Conservation (phyloP, 1,284 basidiomycete genomes). For the Rhodotorula glutinis region DNA sequence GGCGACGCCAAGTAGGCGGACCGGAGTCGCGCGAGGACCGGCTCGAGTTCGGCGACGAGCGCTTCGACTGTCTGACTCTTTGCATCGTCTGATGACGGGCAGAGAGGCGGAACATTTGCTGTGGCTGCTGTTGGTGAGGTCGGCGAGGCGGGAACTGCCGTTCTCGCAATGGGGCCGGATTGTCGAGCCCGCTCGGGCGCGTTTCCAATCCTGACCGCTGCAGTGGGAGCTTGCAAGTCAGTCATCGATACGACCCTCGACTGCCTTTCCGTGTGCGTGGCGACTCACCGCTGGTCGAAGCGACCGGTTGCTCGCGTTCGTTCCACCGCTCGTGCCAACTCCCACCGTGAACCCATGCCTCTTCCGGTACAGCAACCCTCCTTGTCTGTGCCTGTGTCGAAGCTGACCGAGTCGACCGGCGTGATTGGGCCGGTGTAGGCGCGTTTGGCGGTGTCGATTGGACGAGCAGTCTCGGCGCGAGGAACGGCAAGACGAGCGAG, state of each 20-base stretch:
- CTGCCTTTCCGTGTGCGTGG: too few species aligned
- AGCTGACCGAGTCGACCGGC: not conserved
- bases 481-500: constrained; percentile 17
- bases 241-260: too few species aligned
- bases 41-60: not conserved
- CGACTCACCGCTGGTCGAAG: constrained; percentile 20
- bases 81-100: not conserved
- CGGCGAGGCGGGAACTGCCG: too few species aligned
- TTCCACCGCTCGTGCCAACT: not conserved
- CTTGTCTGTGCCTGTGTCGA: not conserved
- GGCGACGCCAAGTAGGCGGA: not conserved
- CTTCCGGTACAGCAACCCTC: not conserved
- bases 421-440: too few species aligned
- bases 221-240: too few species aligned
- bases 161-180: too few species aligned
- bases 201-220: too few species aligned
- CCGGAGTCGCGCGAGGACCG: not conserved
- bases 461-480: constrained; percentile 11
- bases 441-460: too few species aligned
- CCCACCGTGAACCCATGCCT: too few species aligned
- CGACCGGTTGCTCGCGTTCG: not conserved
- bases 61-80: not conserved
- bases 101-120: too few species aligned
- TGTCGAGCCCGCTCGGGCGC: too few species aligned
- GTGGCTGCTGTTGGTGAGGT: too few species aligned